Conservation (phyloP, 2,329 filamentous ascomycete species). For the Sphaceloma murrayae region DNA sequence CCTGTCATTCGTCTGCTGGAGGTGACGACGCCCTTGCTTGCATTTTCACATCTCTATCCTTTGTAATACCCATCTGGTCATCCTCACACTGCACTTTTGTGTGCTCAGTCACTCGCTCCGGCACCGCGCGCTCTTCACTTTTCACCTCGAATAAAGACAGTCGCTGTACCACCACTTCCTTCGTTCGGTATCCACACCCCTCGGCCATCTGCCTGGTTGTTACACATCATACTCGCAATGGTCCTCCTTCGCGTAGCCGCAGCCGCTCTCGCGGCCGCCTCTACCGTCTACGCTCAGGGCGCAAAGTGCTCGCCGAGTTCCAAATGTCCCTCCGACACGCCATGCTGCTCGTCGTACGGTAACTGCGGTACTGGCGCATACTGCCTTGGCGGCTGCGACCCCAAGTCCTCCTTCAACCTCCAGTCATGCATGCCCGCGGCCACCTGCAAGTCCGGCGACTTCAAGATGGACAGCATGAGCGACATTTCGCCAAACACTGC, state of each 20-base stretch:
- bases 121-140: constrained; percentile 2
- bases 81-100: constrained; percentile 3
- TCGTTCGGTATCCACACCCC: constrained; percentile 2
- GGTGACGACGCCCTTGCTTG: neutral
- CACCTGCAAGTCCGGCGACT: constrained; percentile 64
- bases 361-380: constrained; percentile 84
- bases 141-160: neutral
- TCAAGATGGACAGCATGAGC: constrained; percentile 64
- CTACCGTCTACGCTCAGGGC: constrained; percentile 22
- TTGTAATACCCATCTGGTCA: constrained; percentile 12
- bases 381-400: constrained; percentile 93
- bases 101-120: constrained; percentile 14
- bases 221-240: constrained; percentile 12
- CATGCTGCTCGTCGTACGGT: constrained; percentile 56
- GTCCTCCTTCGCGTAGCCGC: constrained; percentile 25
- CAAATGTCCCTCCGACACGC: constrained; percentile 26
- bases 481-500: constrained; percentile 61
- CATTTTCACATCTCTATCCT: constrained; percentile 6
- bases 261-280: constrained; percentile 26
- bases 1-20: constrained; percentile 5
- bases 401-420: constrained; percentile 69
- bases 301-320: constrained; percentile 25
- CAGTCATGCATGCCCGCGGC: constrained; percentile 80
- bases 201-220: neutral
- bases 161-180: constrained; percentile 3